phyloP scores from a whole-genome alignment of 257 asterid species.

The Datura wrightii region DNA sequence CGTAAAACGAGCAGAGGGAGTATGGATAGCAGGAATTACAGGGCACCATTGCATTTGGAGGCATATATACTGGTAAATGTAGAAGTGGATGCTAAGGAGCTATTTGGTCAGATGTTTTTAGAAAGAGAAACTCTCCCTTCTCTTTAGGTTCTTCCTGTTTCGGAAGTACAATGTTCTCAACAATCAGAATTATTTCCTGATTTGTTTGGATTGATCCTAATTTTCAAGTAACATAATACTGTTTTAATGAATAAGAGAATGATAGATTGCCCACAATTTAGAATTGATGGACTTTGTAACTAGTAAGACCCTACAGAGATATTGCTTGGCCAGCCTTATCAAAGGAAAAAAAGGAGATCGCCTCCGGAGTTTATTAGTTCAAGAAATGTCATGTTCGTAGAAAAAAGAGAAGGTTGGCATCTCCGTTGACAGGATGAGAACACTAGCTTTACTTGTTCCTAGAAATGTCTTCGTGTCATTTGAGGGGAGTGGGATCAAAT shows the following conservation, averaged over 20 bases:
- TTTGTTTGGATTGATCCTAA: background rate
- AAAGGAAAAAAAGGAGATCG: background rate
- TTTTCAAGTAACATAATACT: background rate
- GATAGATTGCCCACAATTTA: background rate
- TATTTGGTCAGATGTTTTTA: background rate
- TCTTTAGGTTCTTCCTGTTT: background rate
- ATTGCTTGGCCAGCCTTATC: background rate
- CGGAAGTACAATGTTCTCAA: constrained; percentile 2
- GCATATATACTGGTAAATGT: background rate
- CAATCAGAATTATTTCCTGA: background rate
- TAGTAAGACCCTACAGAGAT: background rate
- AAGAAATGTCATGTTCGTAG: too few species aligned
- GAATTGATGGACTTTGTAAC: background rate
- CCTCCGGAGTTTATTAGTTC: too few species aligned
- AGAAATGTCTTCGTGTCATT: too few species aligned
- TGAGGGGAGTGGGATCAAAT: too few species aligned
- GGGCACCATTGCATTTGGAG: background rate
- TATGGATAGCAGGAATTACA: background rate
- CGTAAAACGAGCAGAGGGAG: background rate
- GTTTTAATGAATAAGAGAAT: background rate
- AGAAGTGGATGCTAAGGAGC: constrained; percentile 5
- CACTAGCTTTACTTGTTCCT: too few species aligned
- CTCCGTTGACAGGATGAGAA: too few species aligned
- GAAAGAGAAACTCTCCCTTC: constrained; percentile 5
- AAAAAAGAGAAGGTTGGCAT: too few species aligned